These are phyloP conservation scores for Ulmus americana DNA, from an alignment of 331 rosid species.

Conservation along the genomic window DNA sequence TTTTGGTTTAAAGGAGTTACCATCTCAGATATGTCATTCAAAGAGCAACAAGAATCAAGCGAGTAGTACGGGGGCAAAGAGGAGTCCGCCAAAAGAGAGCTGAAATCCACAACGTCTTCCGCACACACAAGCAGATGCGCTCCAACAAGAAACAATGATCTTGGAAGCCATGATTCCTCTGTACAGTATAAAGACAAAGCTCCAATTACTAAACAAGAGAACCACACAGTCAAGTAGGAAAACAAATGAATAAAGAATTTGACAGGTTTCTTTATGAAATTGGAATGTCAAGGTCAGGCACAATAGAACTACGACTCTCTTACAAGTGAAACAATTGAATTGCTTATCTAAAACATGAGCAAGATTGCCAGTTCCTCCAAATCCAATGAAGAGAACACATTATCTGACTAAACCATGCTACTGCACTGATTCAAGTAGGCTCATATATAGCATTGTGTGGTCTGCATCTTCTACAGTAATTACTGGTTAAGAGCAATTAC, in stretches of 20 bases:
- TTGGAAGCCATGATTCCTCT: constrained; percentile 65
- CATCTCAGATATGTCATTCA: constrained; percentile 61
- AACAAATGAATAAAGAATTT: background rate
- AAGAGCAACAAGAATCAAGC: constrained; percentile 63
- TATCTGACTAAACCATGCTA: too few relatives aligned
- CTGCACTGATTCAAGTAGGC: too few relatives aligned
- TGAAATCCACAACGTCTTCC: constrained; percentile 62
- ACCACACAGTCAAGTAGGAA: background rate
- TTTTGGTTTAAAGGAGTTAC: constrained; percentile 30
- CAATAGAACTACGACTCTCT: background rate
- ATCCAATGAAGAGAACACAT: too few relatives aligned
- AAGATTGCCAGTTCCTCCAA: too few relatives aligned
- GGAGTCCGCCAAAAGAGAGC: constrained; percentile 44
- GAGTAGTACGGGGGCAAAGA: constrained; percentile 52
- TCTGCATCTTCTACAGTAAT: too few relatives aligned
- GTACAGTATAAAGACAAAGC: constrained; percentile 23
- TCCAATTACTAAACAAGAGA: constrained; percentile 3
- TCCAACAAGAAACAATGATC: constrained; percentile 72
- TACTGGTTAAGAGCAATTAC: too few relatives aligned
- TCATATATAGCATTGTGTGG: too few relatives aligned
- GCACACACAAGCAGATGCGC: constrained; percentile 59
- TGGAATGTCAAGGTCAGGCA: background rate
- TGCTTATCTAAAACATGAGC: too few relatives aligned
- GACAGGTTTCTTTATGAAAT: background rate
- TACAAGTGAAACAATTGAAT: too few relatives aligned